Evolutionary conservation across 1,284 basidiomycete species (phyloP), one percentile per base, ranked within the genome.

Genomic region (Malassezia psittaci): DNA sequence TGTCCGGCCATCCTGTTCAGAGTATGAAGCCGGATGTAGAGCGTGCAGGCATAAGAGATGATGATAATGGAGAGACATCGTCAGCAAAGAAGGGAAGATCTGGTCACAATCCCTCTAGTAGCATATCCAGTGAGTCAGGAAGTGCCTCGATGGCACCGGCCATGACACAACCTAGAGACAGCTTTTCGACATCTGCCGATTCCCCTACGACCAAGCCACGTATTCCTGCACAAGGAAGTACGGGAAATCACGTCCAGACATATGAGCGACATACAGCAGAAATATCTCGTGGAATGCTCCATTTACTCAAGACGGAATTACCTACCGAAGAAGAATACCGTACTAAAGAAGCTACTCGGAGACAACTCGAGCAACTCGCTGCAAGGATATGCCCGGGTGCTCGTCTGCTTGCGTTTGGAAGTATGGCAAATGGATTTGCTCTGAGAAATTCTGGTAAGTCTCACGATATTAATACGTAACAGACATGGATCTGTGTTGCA

Each of bases 401-500:
- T 64, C 84, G 88, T 61, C 79, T 98, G 66, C 78, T 94, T 65
- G 90, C 89, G 48, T 98, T 98, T 75, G 93, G 93, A 24, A 73
- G 70, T 52, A 94, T 88, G 64, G 91, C 85, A 47, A 96, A 89
- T 76, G 90, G 85, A 69, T 93, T 90, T 78, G 90, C 88, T 69
- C 81, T 96, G 68, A 81, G 88, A 64, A 93, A 96, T 78, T 96
- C 89, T 60, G 90, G 90, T 88, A 63, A 70, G 83, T 77, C 21
- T 24, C 24, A 29, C 29, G 16, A 29, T 9, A 33, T 24, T 52
- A 2, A 21, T 32, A 7, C 37, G 5, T 16, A 12, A 44, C 72
- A 90, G 93, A 96, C 77, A 96, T 98, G 93, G 93, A 98, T 77
- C 79, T 98, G 41, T 96, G 93, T 74, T 96, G 91, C 76, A 81